Evolutionary conservation across 345 rosid genomes (phyloP).

Genomic region (Pugionium dolabratum): DNA sequence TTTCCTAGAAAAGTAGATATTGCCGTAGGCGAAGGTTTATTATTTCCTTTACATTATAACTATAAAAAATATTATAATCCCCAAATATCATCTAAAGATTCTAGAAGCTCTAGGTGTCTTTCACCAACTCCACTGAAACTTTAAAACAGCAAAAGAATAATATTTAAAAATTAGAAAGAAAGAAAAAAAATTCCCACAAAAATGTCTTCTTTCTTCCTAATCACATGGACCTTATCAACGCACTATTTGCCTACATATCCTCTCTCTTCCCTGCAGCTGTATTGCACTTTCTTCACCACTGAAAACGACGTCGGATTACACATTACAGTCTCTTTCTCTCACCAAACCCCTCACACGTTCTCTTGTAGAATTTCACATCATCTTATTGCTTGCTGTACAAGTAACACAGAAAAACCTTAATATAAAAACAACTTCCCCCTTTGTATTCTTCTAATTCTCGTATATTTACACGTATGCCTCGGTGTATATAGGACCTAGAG

Average conservation of each 20-base stretch:
- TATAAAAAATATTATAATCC: not conserved
- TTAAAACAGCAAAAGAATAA: constrained; percentile 9
- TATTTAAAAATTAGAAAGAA: not conserved
- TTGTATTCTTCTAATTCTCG: constrained; percentile 6
- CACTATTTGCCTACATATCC: constrained; percentile 21
- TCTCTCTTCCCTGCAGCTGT: constrained; percentile 39
- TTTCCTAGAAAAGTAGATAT: too few species aligned
- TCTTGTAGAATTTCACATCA: constrained; percentile 21
- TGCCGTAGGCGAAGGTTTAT: too few species aligned
- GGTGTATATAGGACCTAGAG: constrained; percentile 27
- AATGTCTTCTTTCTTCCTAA: constrained; percentile 29
- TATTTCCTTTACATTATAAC: too few species aligned
- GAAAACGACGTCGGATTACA: constrained; percentile 29
- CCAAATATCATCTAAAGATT: constrained; percentile 25
- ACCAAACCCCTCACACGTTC: constrained; percentile 23
- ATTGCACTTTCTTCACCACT: constrained; percentile 31
- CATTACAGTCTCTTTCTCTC: constrained; percentile 23
- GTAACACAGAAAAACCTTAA: constrained; percentile 17
- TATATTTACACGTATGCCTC: constrained; percentile 42
- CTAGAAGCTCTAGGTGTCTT: constrained; percentile 26
- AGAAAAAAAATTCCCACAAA: not conserved
- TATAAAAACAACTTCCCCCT: constrained; percentile 4
- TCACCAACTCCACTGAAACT: constrained; percentile 36
- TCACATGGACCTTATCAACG: constrained; percentile 42
- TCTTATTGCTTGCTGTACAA: constrained; percentile 30